These are phyloP conservation scores for Boechera divaricarpa DNA, from an alignment of 345 rosid genomes.

Conservation along the genomic window DNA sequence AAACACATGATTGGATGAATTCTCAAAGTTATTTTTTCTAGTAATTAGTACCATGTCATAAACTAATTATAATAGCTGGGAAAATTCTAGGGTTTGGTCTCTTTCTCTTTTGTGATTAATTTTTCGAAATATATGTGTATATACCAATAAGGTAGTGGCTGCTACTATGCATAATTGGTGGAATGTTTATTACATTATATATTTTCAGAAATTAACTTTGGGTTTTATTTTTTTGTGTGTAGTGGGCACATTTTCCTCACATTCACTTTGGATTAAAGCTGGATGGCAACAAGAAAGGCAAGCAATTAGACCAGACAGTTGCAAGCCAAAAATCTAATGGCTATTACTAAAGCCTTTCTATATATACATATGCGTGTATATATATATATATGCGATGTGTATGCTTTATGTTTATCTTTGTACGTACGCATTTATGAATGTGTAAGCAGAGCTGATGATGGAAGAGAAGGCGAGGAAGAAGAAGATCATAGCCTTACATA, in stretches of 20 bases:
- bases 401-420: constrained; percentile 31
- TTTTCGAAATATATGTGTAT: constrained; percentile 18
- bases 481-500: constrained; percentile 34
- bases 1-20: background rate
- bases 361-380: constrained; percentile 13
- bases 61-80: too few relatives aligned
- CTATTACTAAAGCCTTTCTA: constrained; percentile 54
- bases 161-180: constrained; percentile 44
- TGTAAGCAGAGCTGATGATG: constrained; percentile 38
- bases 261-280: constrained; percentile 87
- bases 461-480: constrained; percentile 36
- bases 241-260: constrained; percentile 99
- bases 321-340: constrained; percentile 72
- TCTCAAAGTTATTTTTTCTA: background rate
- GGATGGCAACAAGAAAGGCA: constrained; percentile 77
- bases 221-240: constrained; percentile 24
- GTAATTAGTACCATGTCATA: background rate
- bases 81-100: background rate
- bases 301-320: constrained; percentile 63
- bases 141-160: constrained; percentile 44
- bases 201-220: background rate
- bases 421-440: constrained; percentile 31
- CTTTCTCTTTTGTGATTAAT: background rate
- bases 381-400: constrained; percentile 28
- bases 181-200: constrained; percentile 21